Percentiles rank a stretch among this genome's conserved stretches.
phyloP scores from a whole-genome alignment of 306 rosid species.

The Cicer cuneatum region DNA sequence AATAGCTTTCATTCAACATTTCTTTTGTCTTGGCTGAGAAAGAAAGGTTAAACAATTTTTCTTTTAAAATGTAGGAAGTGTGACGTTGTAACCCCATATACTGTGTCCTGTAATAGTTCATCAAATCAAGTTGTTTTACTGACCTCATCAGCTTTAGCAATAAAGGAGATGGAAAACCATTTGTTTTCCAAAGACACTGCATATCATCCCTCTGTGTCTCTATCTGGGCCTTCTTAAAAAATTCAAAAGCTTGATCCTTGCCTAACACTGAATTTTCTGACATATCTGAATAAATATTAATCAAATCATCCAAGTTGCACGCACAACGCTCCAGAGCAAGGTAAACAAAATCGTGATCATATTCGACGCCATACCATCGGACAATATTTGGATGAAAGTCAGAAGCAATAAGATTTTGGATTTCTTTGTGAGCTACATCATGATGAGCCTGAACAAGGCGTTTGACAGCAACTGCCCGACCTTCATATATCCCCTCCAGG shows the following conservation, averaged over 20 bases:
- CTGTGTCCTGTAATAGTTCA: neutral
- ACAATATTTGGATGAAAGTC: conserved; percentile 87
- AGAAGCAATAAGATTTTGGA: conserved; percentile 78
- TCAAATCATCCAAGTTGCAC: conserved; percentile 73
- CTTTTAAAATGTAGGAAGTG: neutral
- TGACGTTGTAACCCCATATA: neutral
- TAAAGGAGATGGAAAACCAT: conserved; percentile 61
- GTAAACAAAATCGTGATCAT: conserved; percentile 83
- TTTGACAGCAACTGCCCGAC: conserved; percentile 83
- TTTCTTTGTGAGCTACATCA: conserved; percentile 73
- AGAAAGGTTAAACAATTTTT: neutral
- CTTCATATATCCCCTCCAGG: conserved; percentile 79
- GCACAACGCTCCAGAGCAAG: conserved; percentile 79
- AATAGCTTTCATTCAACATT: conserved; percentile 1
- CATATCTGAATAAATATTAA: conserved; percentile 50
- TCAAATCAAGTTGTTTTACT: conserved; percentile 38
- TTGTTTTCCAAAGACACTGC: conserved; percentile 59
- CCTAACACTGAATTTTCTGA: conserved; percentile 29
- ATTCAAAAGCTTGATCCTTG: conserved; percentile 44
- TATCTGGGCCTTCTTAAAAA: conserved; percentile 43
- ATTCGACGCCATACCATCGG: conserved; percentile 82
- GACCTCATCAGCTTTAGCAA: conserved; percentile 81
- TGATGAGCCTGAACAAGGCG: conserved; percentile 87
- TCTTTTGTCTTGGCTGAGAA: neutral
- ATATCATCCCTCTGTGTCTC: conserved; percentile 45